phyloP scores from a whole-genome alignment of 2,329 filamentous ascomycete genomes.

The Colletotrichum limetticola region DNA sequence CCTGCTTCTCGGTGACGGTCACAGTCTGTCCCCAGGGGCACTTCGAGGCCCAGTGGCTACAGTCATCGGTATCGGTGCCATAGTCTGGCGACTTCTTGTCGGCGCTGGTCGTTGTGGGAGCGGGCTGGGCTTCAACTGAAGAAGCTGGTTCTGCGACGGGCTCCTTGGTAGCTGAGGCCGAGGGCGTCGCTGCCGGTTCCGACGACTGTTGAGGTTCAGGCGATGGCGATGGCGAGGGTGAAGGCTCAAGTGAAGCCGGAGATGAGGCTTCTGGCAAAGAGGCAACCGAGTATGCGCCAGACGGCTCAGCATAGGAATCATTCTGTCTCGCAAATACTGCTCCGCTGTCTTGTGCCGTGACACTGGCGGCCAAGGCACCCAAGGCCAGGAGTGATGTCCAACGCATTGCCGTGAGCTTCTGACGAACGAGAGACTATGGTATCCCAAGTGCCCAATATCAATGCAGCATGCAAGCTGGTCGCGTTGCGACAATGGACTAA shows the following conservation, averaged over 20 bases:
- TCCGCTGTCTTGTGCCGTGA: constrained; percentile 10
- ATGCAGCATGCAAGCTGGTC: constrained; percentile 12
- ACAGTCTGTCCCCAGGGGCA: constrained; percentile 28
- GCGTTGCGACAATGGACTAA: constrained; percentile 14
- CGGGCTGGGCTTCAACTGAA: constrained; percentile 1
- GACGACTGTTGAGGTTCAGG: neutral
- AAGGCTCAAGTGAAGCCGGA: neutral
- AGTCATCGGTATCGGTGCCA: constrained; percentile 23
- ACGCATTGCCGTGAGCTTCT: constrained; percentile 10
- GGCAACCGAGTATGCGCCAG: neutral
- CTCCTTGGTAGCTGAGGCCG: neutral
- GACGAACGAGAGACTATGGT: constrained; percentile 14
- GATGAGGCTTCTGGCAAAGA: neutral
- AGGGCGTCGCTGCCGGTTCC: neutral
- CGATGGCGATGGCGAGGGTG: neutral
- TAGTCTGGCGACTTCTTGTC: constrained; percentile 12
- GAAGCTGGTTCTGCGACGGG: neutral
- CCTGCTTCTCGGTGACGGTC: constrained; percentile 23
- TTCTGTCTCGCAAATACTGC: constrained; percentile 22
- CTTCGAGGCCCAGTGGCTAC: constrained; percentile 28
- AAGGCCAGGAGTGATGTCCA: constrained; percentile 19
- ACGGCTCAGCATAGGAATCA: neutral
- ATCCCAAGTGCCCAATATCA: constrained; percentile 7
- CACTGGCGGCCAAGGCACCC: constrained; percentile 15
- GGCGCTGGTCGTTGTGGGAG: constrained; percentile 3